Percentiles rank a stretch among this genome's conserved stretches.
Evolutionary conservation across 2,329 filamentous ascomycete genomes (phyloP).

Genomic region (Pestalotiopsis sp.): DNA sequence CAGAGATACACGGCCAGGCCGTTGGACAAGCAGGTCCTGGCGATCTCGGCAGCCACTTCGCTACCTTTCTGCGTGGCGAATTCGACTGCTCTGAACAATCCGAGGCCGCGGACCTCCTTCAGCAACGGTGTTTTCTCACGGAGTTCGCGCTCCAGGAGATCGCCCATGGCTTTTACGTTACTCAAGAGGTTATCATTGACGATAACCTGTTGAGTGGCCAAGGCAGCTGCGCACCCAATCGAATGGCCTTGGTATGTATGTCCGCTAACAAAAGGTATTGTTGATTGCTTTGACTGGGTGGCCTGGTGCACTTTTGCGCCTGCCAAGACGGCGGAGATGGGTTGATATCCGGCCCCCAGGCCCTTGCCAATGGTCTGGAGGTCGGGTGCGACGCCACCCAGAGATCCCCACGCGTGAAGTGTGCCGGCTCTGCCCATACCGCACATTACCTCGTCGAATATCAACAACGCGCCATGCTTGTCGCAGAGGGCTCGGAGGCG

Average conservation of each 20-base stretch:
- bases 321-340: constrained; percentile 61
- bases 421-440: constrained; percentile 54
- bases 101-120: constrained; percentile 42
- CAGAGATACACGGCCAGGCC: neutral
- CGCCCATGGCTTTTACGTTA: constrained; percentile 37
- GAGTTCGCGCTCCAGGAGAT: constrained; percentile 25
- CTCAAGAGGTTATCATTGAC: constrained; percentile 36
- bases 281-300: constrained; percentile 42
- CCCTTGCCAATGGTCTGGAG: constrained; percentile 68
- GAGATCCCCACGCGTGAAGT: constrained; percentile 54
- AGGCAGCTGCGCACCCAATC: constrained; percentile 40
- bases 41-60: neutral
- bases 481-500: constrained; percentile 67
- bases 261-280: constrained; percentile 54
- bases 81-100: constrained; percentile 48
- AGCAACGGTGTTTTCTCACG: constrained; percentile 22
- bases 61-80: constrained; percentile 25
- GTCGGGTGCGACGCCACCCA: constrained; percentile 55
- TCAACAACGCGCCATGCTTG: constrained; percentile 65
- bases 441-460: constrained; percentile 69
- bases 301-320: constrained; percentile 50
- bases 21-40: neutral
- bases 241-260: constrained; percentile 56
- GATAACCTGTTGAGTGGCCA: constrained; percentile 43
- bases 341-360: constrained; percentile 62